Base-by-base conservation (phyloP, 257 asterid species). In the Primulina eburnea region DNA sequence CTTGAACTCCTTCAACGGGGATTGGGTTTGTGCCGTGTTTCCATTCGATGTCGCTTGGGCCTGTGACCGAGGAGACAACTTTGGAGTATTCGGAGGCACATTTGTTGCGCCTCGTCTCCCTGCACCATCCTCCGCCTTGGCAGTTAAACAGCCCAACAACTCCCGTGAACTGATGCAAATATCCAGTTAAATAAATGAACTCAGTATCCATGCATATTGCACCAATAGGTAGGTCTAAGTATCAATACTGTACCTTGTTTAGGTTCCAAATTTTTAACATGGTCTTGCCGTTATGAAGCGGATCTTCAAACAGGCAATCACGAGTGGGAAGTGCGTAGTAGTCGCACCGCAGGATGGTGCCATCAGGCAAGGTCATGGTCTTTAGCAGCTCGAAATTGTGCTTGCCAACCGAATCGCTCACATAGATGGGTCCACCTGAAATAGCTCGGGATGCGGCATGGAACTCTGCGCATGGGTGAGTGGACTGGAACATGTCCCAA, bases 401-500 rank as follows among this genome's bases (percentile, higher is more conserved):
- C 70, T 88, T 82, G 2, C 95, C 96, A 35, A 87, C 93, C 0
- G 95, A 84, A 73, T 92, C 98, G 16, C 95, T 85, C 0, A 90
- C 89, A 14, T 92, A 92, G 33, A 92, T 87, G 0, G 98, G 98
- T 2, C 98, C 98, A n/a, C 98, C 98, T 0, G 98, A 92, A 64
- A 92, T 92, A 75, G 98, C 98, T 0, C 98, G 88, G 0, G 98
- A 92, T 9, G 98, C 97, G 7, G 98, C 97, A 38, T 92, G 98
- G 60, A 90, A 92, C 74, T 82, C 85, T 0, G 98, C 98, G 59
- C 98, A 92, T 21, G 98, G 96, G 75, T 92, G 98, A 16, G 92
- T 87, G 4, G 98, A 92, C 64, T 92, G 98, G 81, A 92, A 92
- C 98, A 92, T 92, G 80, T 92, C 98, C 98, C 98, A 92, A 21